Conservation (phyloP, 768 basidiomycete species). For the Boletus sensibilis region DNA sequence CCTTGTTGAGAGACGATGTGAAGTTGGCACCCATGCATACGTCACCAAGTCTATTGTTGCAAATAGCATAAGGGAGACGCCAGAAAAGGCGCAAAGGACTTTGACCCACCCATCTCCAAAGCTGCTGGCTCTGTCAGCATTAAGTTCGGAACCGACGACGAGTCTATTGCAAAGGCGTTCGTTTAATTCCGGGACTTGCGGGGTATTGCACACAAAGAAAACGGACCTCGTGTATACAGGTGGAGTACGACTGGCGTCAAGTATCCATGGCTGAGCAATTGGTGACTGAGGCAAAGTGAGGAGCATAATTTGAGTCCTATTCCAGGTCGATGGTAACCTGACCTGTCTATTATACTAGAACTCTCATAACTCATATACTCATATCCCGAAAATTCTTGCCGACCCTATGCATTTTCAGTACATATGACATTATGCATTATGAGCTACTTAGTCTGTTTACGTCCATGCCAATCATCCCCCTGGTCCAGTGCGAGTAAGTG, state of each 20-base stretch:
- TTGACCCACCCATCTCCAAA: constrained; percentile 6
- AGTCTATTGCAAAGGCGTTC: neutral
- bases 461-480: no score
- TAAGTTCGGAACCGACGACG: constrained; percentile 15
- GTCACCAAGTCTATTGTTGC: neutral
- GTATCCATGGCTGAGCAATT: neutral
- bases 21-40: constrained; percentile 14
- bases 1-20: neutral
- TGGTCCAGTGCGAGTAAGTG: no score
- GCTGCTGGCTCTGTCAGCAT: constrained; percentile 7
- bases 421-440: no score
- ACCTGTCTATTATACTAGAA: no score
- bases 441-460: no score
- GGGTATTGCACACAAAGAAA: neutral
- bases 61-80: neutral
- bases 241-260: neutral
- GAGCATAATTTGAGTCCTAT: neutral
- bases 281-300: neutral
- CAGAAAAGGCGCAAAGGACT: neutral
- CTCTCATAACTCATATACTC: no score
- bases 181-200: neutral
- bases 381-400: neutral
- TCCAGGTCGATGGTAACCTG: no score
- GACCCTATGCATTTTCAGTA: no score
- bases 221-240: constrained; percentile 5